A percentile compares a stretch with the other conserved stretches of the same genome.
phyloP scores from a whole-genome alignment of 1,139 yeast genomes.

The Zygoascus sp. region DNA sequence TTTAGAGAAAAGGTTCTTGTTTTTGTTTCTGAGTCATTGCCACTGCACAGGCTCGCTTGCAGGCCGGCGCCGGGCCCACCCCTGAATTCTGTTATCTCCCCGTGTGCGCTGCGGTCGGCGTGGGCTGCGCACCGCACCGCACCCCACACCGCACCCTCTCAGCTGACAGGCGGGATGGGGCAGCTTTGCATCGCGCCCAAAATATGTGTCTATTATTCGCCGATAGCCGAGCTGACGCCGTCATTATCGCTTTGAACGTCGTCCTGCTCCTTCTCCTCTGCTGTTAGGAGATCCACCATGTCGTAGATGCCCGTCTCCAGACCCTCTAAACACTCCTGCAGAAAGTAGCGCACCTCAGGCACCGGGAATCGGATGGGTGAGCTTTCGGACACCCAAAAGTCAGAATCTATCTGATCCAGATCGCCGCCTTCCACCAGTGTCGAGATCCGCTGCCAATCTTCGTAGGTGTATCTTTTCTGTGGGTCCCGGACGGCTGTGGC shows the following conservation, averaged over 20 bases:
- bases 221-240: too few relatives aligned
- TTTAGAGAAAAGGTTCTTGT: neutral
- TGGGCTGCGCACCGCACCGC: too few relatives aligned
- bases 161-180: too few relatives aligned
- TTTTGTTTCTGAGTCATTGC: too few relatives aligned
- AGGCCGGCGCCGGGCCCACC: too few relatives aligned
- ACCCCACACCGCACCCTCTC: too few relatives aligned
- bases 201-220: too few relatives aligned
- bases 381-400: slow-evolving; percentile 53
- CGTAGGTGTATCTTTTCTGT: slow-evolving; percentile 36
- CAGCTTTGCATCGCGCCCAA: too few relatives aligned
- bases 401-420: slow-evolving; percentile 22
- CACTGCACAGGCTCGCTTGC: too few relatives aligned
- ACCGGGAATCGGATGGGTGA: slow-evolving; percentile 67
- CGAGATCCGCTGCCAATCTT: slow-evolving; percentile 45
- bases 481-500: slow-evolving; percentile 34
- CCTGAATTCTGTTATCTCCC: neutral
- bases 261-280: too few relatives aligned
- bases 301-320: slow-evolving; percentile 29
- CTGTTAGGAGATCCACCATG: slow-evolving; percentile 18
- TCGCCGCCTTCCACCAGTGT: slow-evolving; percentile 24
- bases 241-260: too few relatives aligned
- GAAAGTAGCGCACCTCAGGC: slow-evolving; percentile 60
- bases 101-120: too few relatives aligned
- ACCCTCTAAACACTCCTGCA: slow-evolving; percentile 43